phyloP scores from a whole-genome alignment of 1,284 basidiomycete species.

The Rhodofomes roseus region DNA sequence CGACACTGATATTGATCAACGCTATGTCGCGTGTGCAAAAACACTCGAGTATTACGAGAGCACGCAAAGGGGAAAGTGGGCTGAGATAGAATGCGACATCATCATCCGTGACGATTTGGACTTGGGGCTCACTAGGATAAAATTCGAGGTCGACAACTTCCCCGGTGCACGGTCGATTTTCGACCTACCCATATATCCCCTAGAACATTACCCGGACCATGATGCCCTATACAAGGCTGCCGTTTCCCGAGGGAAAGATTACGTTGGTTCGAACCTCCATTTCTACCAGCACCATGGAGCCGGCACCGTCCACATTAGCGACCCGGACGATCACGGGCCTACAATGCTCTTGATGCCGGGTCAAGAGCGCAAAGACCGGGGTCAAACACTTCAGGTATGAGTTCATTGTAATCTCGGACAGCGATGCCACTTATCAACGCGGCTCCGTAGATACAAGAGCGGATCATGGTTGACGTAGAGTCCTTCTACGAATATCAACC shows the following conservation, averaged over 20 bases:
- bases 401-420: too few species aligned
- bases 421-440: too few species aligned
- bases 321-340: too few species aligned
- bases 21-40: not conserved
- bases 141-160: conserved; percentile 19
- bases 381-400: too few species aligned
- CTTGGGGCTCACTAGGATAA: conserved; percentile 5
- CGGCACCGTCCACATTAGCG: too few species aligned
- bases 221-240: not conserved
- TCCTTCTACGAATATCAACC: not conserved
- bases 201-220: conserved; percentile 16
- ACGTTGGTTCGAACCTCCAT: too few species aligned
- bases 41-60: not conserved
- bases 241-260: too few species aligned
- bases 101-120: not conserved
- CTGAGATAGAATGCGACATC: not conserved
- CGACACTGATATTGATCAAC: conserved; percentile 24
- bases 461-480: not conserved
- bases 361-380: too few species aligned
- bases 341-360: too few species aligned
- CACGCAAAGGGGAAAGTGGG: not conserved
- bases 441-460: not conserved
- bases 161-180: conserved; percentile 18
- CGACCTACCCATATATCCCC: conserved; percentile 22
- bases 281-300: too few species aligned